A percentile compares a stretch with the other conserved stretches of the same genome.
Evolutionary conservation across 495 filamentous ascomycete species (phyloP).

Genomic region (Aspergillus saccharolyticus): DNA sequence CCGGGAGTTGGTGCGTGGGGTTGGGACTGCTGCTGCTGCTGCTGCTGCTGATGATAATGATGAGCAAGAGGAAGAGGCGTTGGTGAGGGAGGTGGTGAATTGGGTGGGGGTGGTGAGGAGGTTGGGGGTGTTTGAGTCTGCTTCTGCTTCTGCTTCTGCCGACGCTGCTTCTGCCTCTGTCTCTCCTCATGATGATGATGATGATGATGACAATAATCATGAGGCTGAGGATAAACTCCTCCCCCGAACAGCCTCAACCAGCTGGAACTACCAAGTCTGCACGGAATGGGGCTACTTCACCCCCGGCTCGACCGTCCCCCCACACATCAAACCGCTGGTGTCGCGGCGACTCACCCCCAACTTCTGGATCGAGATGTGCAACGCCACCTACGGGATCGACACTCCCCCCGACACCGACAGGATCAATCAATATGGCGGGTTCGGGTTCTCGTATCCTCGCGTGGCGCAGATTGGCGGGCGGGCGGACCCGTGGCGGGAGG

Average conservation of each 20-base stretch:
- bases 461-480: constrained; percentile 65
- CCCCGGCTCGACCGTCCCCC: constrained; percentile 59
- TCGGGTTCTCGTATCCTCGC: constrained; percentile 55
- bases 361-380: constrained; percentile 51
- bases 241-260: constrained; percentile 25
- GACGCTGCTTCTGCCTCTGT: too few species aligned
- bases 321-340: constrained; percentile 54
- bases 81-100: background rate
- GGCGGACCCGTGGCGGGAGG: constrained; percentile 65
- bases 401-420: constrained; percentile 46
- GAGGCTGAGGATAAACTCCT: background rate
- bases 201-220: background rate
- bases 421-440: constrained; percentile 69
- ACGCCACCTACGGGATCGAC: constrained; percentile 58
- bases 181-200: background rate
- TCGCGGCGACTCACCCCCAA: constrained; percentile 57
- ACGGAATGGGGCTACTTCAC: constrained; percentile 63
- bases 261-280: constrained; percentile 58
- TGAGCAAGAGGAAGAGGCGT: background rate
- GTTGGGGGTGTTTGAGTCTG: background rate
- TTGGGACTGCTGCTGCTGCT: too few species aligned
- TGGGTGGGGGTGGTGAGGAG: background rate
- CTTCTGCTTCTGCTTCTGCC: too few species aligned
- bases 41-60: too few species aligned
- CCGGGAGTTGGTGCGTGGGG: background rate